These are phyloP conservation scores for Boletellus ananiceps DNA, from an alignment of 768 basidiomycete species.

Conservation along the genomic window DNA sequence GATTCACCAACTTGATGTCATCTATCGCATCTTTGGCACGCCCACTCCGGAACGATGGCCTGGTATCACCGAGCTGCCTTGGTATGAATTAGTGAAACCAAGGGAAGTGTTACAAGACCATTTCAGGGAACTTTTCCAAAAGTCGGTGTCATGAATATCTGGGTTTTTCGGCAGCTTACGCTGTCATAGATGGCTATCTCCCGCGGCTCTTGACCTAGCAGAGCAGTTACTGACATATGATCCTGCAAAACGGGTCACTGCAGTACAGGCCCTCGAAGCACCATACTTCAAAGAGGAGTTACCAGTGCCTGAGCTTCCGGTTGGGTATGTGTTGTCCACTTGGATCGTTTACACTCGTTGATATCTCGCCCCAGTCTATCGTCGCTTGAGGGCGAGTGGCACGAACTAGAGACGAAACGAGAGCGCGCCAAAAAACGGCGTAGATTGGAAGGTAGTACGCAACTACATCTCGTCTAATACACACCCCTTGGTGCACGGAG, in stretches of 20 bases:
- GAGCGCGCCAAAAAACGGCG: conserved; percentile 80
- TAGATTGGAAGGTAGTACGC: conserved; percentile 51
- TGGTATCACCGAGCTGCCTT: conserved; percentile 77
- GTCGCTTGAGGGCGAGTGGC: conserved; percentile 90
- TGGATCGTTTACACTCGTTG: conserved; percentile 2
- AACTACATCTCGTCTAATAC: conserved; percentile 34
- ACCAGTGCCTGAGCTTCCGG: conserved; percentile 68
- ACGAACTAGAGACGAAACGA: conserved; percentile 93
- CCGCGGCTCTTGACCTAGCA: conserved; percentile 83
- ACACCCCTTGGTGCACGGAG: conserved; percentile 17
- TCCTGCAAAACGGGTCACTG: conserved; percentile 71
- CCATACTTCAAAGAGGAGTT: conserved; percentile 83
- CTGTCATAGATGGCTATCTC: conserved; percentile 70
- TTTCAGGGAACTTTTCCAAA: conserved; percentile 82
- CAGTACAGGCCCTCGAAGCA: conserved; percentile 72
- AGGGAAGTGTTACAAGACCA: conserved; percentile 66
- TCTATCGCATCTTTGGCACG: conserved; percentile 89
- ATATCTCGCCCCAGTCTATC: conserved; percentile 50
- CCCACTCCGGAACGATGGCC: conserved; percentile 83
- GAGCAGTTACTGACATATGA: conserved; percentile 78
- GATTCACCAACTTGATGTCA: conserved; percentile 92
- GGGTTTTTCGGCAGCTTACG: neutral
- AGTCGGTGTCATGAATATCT: conserved; percentile 43
- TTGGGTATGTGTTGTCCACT: conserved; percentile 53
- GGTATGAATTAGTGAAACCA: conserved; percentile 98